Evolutionary conservation across 202 grass and related monocot genomes (phyloP), one percentile per base, ranked within the genome.

Genomic region (Digitaria exilis): DNA sequence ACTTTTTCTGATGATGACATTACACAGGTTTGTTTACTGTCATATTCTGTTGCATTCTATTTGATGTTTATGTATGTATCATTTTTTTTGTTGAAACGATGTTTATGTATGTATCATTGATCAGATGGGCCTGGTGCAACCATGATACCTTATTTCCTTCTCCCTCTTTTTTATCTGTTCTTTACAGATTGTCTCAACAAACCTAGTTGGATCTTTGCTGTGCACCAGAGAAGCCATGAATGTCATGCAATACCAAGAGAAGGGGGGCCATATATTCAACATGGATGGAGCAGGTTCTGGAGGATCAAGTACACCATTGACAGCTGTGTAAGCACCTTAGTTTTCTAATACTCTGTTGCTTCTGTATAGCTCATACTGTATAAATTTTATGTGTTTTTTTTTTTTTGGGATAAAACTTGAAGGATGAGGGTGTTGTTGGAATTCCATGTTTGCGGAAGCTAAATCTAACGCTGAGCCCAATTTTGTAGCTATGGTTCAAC

Each of bases 241-340:
- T 84, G 61, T 91, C 59, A 99, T 99, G 91, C 90, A 81, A 77
- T 75, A 87, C 59, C 92, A 94, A 87, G 89, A 92, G 25, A 96
- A 96, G 45, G 96, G 89, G 60, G 93, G 96, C 8, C 91, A 99
- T 74, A 74, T 99, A 71, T 99, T 99, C 71, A 99, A 99, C 84
- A 94, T 99, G 96, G 96, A 99, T 78, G 96, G 96, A 56, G 91
- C 93, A 21, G 96, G 96, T 30, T 99, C 96, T 26, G 93, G 96
- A 84, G 96, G 96, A 85, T 99, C 96, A 83, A 99, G 96, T 73
- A 99, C 96, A 58, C 96, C 96, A 71, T 85, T 99, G 76, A 99
- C 96, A 79, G 96, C 93, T 80, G 96, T 99, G 96, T 99, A 88
- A 91, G 96, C 44, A 80, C 29, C 73, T 74, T 73, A 62, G 5